Percentiles rank a stretch among this genome's conserved stretches.
phyloP scores from a whole-genome alignment of 208 protist genomes.

The Porcisia hertigi region DNA sequence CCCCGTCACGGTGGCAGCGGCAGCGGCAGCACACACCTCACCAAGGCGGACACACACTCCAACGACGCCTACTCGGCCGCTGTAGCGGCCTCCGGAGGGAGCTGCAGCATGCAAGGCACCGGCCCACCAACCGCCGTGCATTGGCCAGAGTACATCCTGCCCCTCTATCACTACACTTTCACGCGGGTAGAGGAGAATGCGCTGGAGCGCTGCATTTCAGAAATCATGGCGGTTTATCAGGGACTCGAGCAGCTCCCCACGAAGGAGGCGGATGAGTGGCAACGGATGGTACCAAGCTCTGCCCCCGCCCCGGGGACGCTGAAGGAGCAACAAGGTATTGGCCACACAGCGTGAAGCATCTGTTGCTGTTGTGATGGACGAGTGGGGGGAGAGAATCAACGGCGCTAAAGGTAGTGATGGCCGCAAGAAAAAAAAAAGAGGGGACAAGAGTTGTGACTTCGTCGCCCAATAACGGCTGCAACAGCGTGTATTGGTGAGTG shows the following conservation, averaged over 20 bases:
- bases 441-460: not conserved
- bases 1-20: not conserved
- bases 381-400: not conserved
- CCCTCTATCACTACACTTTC: conserved; percentile 54
- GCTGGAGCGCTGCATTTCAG: conserved; percentile 50
- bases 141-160: conserved; percentile 31
- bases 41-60: not conserved
- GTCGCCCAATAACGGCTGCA: no score
- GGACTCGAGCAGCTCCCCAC: conserved; percentile 29
- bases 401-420: not conserved
- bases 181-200: conserved; percentile 40
- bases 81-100: not conserved
- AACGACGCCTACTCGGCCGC: not conserved
- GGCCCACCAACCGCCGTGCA: not conserved
- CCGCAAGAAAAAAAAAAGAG: not conserved
- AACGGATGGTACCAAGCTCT: not conserved
- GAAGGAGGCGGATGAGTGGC: conserved; percentile 29
- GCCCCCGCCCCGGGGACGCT: not conserved
- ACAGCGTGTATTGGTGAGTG: no score
- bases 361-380: not conserved
- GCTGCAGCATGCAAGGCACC: not conserved
- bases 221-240: conserved; percentile 43
- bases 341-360: not conserved
- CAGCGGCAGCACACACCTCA: not conserved
- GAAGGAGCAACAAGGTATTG: not conserved